Percentiles rank a stretch among this genome's conserved stretches.
These are phyloP conservation scores for Schizopora paradoxa DNA, from an alignment of 1,284 basidiomycete species.

Conservation along the genomic window DNA sequence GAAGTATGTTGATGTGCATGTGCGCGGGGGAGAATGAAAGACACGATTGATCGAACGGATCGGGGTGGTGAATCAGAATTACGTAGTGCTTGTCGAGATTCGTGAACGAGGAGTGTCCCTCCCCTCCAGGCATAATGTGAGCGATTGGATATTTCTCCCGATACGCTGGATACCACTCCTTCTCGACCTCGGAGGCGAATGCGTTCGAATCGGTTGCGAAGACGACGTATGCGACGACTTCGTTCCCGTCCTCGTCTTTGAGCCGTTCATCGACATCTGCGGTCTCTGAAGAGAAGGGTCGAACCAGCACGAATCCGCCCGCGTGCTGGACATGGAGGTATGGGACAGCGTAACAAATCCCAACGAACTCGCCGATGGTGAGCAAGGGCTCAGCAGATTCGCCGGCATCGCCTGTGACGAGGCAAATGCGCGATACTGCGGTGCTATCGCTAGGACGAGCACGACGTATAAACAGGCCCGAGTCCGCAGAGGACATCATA, in stretches of 20 bases:
- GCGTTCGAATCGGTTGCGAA: conserved; percentile 54
- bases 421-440: conserved; percentile 62
- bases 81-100: conserved; percentile 48
- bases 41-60: conserved; percentile 39
- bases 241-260: conserved; percentile 15
- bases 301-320: conserved; percentile 69
- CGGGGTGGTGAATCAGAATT: conserved; percentile 44
- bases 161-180: conserved; percentile 55
- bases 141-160: conserved; percentile 45
- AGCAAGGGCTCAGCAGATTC: conserved; percentile 56
- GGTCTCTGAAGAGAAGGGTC: conserved; percentile 32
- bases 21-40: conserved; percentile 57
- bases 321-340: conserved; percentile 63
- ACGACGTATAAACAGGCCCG: conserved; percentile 42
- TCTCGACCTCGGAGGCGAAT: conserved; percentile 45
- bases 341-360: conserved; percentile 65
- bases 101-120: conserved; percentile 32
- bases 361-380: conserved; percentile 56
- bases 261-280: conserved; percentile 10
- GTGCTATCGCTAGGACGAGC: conserved; percentile 48
- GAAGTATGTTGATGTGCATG: conserved; percentile 61
- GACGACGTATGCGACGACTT: conserved; percentile 58
- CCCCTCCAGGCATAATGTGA: conserved; percentile 11
- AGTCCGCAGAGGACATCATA: neutral
- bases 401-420: conserved; percentile 68